Conservation (phyloP, 179 eudicot genomes). For the Gypsophila paniculata region DNA sequence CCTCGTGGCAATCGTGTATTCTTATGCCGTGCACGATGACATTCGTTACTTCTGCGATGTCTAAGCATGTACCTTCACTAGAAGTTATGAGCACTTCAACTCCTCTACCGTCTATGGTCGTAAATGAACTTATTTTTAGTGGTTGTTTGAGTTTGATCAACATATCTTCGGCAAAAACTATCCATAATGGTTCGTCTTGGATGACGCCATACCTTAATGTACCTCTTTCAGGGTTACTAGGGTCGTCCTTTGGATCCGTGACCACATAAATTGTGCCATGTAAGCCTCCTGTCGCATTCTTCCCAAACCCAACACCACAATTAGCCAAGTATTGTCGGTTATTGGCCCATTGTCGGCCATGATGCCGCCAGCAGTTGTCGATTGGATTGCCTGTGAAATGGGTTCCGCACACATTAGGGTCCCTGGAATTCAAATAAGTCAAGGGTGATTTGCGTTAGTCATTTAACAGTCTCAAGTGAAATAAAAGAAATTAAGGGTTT, state of each 20-base stretch:
- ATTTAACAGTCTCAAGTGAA: not conserved
- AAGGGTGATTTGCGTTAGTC: not conserved
- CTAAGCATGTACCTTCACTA: conserved; percentile 1
- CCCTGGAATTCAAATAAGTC: not conserved
- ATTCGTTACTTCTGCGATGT: not conserved
- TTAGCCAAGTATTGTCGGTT: not conserved
- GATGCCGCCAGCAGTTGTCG: conserved; percentile 10
- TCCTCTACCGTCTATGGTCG: conserved; percentile 19
- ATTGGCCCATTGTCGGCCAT: not conserved
- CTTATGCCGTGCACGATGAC: conserved; percentile 8
- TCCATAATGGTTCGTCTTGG: conserved; percentile 12
- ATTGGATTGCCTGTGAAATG: conserved; percentile 4
- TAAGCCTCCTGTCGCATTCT: conserved; percentile 7
- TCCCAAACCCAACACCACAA: conserved; percentile 3
- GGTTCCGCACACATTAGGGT: not conserved
- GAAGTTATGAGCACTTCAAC: conserved; percentile 5
- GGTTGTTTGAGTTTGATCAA: not conserved
- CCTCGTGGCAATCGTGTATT: conserved; percentile 3
- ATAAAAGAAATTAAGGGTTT: not conserved
- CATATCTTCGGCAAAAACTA: not conserved
- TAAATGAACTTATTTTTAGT: not conserved
- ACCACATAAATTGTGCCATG: conserved; percentile 10
- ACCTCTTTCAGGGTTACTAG: not conserved
- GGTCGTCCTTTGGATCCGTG: conserved; percentile 8
- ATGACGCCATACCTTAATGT: conserved; percentile 14